Evolutionary conservation across 106 monocot species (phyloP), one percentile per base, ranked within the genome.

Genomic region (Posidonia australis): DNA sequence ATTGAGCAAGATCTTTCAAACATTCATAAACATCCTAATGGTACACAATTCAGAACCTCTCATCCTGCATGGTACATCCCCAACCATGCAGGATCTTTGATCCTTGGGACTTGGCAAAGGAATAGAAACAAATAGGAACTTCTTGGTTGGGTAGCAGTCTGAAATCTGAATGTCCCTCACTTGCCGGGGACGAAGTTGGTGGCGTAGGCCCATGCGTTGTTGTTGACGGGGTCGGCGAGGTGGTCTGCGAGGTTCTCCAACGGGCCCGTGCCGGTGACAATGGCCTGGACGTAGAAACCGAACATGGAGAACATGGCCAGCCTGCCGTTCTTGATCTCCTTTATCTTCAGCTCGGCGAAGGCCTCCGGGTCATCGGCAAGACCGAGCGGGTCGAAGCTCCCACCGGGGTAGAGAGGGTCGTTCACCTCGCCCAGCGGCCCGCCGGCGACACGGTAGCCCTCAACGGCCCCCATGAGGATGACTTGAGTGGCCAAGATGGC

Each of bases 401-500:
- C 78, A 30, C 82, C 82, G 0, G 82, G 82, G 59, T 83, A 83
- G 6, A 83, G 58, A 18, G 78, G 74, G 66, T 74, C 74, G 51
- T 25, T 41, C 19, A 85, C 63, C 69, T 85, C 85, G 1, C 85
- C 85, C 25, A 85, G 85, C 0, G 85, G 85, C 16, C 85, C 85
- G 18, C 85, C 85, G 21, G 85, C 85, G 30, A 85, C 51, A 14
- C 85, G 75, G 74, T 85, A 85, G 9, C 81, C 85, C 72, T 85
- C 85, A 18, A 85, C 78, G 31, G 85, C 74, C 12, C 85, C 85
- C 85, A 85, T 85, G 27, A 85, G 72, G 26, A 85, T 29, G 12
- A 85, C 85, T 44, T 85, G 85, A 26, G 54, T 55, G 30, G 85
- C 85, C 85, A 81, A 85, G 65, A 85, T 85, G 56, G 85, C 85